Base-by-base conservation (phyloP, 1,139 yeast species). In the Sugiyamaella pinicola region DNA sequence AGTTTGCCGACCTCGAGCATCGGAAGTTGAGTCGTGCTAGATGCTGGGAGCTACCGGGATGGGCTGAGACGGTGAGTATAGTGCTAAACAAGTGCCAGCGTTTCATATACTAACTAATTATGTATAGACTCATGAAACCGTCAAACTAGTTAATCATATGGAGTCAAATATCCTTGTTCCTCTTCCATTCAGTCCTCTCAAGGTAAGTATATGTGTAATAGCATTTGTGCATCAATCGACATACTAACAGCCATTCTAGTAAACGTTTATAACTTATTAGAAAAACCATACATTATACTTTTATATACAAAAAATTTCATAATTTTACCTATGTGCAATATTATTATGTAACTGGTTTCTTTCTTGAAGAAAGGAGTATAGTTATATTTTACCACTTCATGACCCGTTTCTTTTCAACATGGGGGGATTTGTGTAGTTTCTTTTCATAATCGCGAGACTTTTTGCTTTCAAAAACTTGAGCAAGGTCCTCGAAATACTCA, bases 41-140 rank as follows among this genome's bases (percentile, higher is more conserved):
- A 54, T 71, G 76, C 63, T 74, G 77, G 77, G 76, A 72, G 55
- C 61, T 73, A 17, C 74, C 74, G 1, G 77, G 77, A 5, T 71
- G 75, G 75, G 73, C 74, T 4, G 75, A 73, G 44, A 73, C 75
- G 49, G 55, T 52, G 47, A 47, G 55, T 51, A 38, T 21, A 12
- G 19, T 18, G 5, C 5, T n/a, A 4, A 13, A 24, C 17, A 12
- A 52, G 55, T 54, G 44, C 57, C 12, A 46, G 22, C 19, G 29
- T 3, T n/a, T n/a, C n/a, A n/a, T 4, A 6, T 37, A 4, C 40
- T 21, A 13, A 31, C 55, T 40, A 38, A 43, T 40, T 12, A 8
- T 41, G n/a, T n/a, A 7, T 26, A 52, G 53, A 72, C 74, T 15
- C 75, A 72, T 54, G 74, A 74, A 53, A 74, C 77, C 1, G 76